Percentiles rank a stretch among this genome's conserved stretches.
These are phyloP conservation scores for Bryoglossum gracile DNA, from an alignment of 495 filamentous ascomycete species.

Conservation along the genomic window DNA sequence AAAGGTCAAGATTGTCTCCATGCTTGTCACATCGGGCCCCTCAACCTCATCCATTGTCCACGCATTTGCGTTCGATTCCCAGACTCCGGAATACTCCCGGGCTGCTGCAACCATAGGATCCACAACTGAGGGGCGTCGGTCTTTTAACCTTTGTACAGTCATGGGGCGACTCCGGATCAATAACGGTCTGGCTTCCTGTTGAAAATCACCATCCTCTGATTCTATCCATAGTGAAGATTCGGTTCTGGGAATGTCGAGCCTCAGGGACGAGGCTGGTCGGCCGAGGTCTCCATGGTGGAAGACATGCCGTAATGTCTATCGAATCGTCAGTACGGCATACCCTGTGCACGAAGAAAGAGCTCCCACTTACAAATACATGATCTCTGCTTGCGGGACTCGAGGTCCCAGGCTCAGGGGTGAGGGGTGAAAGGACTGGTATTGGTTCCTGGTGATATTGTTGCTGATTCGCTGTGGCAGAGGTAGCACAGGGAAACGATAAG, in stretches of 20 bases:
- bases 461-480: constrained; percentile 14
- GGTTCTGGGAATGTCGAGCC: constrained; percentile 57
- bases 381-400: constrained; percentile 36
- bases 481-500: constrained; percentile 20
- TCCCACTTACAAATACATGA: constrained; percentile 15
- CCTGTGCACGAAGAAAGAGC: neutral
- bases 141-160: constrained; percentile 71
- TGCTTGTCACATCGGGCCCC: constrained; percentile 80
- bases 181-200: constrained; percentile 38
- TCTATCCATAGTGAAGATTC: constrained; percentile 56
- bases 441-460: constrained; percentile 18
- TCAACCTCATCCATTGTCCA: constrained; percentile 78
- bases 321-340: constrained; percentile 14
- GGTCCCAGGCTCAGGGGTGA: constrained; percentile 10
- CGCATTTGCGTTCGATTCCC: constrained; percentile 54
- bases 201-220: constrained; percentile 47
- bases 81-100: constrained; percentile 51
- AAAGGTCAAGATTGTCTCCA: constrained; percentile 72
- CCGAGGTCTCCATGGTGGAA: constrained; percentile 77
- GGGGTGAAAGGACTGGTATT: constrained; percentile 17
- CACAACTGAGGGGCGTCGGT: constrained; percentile 67
- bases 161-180: constrained; percentile 51
- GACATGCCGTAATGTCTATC: constrained; percentile 75
- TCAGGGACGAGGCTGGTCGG: constrained; percentile 66
- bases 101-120: constrained; percentile 67